Base-by-base conservation (phyloP, 441 rosid species). In the Gossypium gossypioides region DNA sequence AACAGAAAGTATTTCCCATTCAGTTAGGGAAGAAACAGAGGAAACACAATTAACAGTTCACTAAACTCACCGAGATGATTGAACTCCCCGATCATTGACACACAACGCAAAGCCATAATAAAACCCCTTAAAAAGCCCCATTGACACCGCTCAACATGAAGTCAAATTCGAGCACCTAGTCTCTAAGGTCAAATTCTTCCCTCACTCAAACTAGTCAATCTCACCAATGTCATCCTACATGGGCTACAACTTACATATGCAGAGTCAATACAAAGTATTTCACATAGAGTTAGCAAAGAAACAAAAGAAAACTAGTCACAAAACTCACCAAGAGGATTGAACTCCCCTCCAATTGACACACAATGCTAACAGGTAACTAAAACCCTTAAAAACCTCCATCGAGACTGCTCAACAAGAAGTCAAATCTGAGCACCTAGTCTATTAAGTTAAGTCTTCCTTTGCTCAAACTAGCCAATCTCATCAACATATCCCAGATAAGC, bases 291-390 rank as follows among this genome's bases (percentile, higher is more conserved):
- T 57, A 57, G 22, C 32, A 10, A 50, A 6, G 58, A 54, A 19
- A 54, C 58, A 54, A 9, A 54, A 15, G 56, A 51, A 10, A 8
- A 37, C 44, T 37, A 37, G 44, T 37, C 44, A 37, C 44, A 37
- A 37, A 37, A 37, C 44, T 37, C 44, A 8, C 44, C 91, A 67
- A 92, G 96, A 72, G 98, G 99, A 86, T 96, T 96, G 62, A 88
- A 80, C 86, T 96, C 99, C 78, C 81, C 98, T 37, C 93, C 96
- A 74, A 37, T 37, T 37, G 44, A 37, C 44, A 37, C 44, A 37
- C 44, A 37, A 8, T 1, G 44, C 12, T 37, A 37, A 37, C 44
- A 37, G 44, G 40, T 27, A 68, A 27, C 44, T 22, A 37, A 37
- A 37, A 37, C 1, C 13, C 59, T 32, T 15, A 19, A 29, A 68